A percentile compares a stretch with the other conserved stretches of the same genome.
Evolutionary conservation across 495 filamentous ascomycete genomes (phyloP).

Genomic region (Aspergillus sclerotiicarbonarius): DNA sequence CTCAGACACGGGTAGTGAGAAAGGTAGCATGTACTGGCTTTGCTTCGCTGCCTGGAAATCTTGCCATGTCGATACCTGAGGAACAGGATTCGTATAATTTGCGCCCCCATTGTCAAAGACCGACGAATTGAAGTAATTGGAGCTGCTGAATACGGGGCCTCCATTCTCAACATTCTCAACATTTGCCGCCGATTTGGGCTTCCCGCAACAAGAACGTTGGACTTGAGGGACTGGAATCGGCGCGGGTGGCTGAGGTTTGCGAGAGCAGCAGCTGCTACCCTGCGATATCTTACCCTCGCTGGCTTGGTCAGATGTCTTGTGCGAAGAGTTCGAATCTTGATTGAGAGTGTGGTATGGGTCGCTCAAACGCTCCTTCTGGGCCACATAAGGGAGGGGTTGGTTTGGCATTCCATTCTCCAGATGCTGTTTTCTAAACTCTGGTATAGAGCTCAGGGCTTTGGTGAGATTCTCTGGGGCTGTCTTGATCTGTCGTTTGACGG

Average conservation of each 20-base stretch:
- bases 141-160: not conserved
- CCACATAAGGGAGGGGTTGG: conserved; percentile 12
- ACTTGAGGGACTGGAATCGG: conserved; percentile 8
- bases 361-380: conserved; percentile 3
- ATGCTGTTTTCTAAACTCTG: conserved; percentile 16
- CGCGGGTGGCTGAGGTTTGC: conserved; percentile 18
- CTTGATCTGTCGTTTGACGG: conserved; percentile 24
- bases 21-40: conserved; percentile 18
- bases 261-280: conserved; percentile 31
- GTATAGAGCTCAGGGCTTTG: conserved; percentile 27
- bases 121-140: not conserved
- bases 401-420: conserved; percentile 20
- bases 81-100: conserved; percentile 18
- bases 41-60: conserved; percentile 19
- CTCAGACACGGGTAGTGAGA: conserved; percentile 15
- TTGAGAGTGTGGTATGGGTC: conserved; percentile 4
- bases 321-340: not conserved
- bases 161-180: conserved; percentile 2
- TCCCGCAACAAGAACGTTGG: conserved; percentile 35
- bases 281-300: conserved; percentile 7
- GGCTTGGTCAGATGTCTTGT: not conserved
- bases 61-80: conserved; percentile 26
- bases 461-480: conserved; percentile 26
- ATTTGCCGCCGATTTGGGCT: conserved; percentile 12
- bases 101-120: conserved; percentile 4